Evolutionary conservation across 257 asterid genomes (phyloP), one percentile per base, ranked within the genome.

Genomic region (Solanum appendiculatum): DNA sequence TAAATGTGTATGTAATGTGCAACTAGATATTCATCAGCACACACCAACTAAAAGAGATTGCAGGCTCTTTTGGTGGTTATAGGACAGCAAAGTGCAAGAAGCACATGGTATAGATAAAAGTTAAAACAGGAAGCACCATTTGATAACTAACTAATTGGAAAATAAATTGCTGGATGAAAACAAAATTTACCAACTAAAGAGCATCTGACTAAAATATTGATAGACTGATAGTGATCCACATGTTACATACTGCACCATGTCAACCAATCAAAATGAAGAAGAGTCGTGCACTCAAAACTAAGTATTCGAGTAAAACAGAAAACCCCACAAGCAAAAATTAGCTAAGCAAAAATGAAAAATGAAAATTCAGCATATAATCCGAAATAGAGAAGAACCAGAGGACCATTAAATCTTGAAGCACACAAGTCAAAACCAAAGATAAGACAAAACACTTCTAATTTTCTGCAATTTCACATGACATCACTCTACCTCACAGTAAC

Each of bases 401-500:
- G 63, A 58, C 88, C 86, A 84, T 84, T 70, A 89, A 88, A 77
- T 70, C 83, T 56, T 85, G 85, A 88, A 82, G 63, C 86, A 86
- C 91, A 80, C 87, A 86, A 77, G 73, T 87, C 85, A 27, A 66
- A 86, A 87, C 70, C 68, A 86, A 58, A 89, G 84, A 80, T 87
- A 18, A 42, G 84, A 77, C 81, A 87, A 89, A 87, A 42, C 44
- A 86, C 84, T 31, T 88, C 89, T 58, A 87, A 56, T 56, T 68
- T 75, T 33, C 89, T 81, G 69, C 78, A 46, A 20, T 34, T 73
- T n/a, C 80, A 56, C 73, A 85, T 42, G 73, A 33, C 27, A 80
- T 86, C 58, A 74, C 80, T 93, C 94, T 96, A 97, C 98, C 99
- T 93, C 91, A 97, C 99, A 4, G 99, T 95, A 87, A 97, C 99